phyloP scores from a whole-genome alignment of 305 asterid genomes.

The Withania somnifera region DNA sequence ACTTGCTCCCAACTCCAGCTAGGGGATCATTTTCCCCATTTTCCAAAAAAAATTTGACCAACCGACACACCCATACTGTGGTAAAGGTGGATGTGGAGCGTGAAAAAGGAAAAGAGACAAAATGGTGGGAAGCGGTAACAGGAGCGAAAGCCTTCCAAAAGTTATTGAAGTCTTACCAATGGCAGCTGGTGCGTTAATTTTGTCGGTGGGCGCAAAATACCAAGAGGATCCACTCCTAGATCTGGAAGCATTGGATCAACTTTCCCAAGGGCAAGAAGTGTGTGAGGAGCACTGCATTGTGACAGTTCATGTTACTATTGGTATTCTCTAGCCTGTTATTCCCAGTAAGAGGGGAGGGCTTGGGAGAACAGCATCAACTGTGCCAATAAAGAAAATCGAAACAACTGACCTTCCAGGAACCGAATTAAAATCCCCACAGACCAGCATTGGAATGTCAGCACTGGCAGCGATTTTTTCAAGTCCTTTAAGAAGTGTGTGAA shows the following conservation, averaged over 20 bases:
- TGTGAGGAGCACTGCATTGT: constrained; percentile 79
- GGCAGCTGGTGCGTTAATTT: constrained; percentile 78
- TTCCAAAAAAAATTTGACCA: too few species aligned
- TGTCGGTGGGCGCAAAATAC: constrained; percentile 57
- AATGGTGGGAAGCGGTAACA: not conserved
- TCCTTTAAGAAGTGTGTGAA: constrained; percentile 88
- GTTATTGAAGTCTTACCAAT: constrained; percentile 36
- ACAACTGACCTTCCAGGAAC: constrained; percentile 76
- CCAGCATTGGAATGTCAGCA: constrained; percentile 93
- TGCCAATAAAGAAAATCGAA: not conserved
- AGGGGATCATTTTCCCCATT: too few species aligned
- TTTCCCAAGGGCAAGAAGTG: constrained; percentile 94
- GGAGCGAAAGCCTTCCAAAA: not conserved
- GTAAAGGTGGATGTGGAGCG: not conserved
- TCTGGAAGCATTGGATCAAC: constrained; percentile 85
- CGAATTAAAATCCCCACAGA: constrained; percentile 94
- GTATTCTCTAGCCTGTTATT: not conserved
- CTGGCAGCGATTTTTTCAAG: constrained; percentile 93
- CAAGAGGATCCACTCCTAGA: constrained; percentile 69
- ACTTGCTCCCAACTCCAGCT: not conserved
- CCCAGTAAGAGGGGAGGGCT: not conserved
- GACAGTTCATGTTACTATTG: constrained; percentile 3
- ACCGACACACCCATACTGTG: not conserved
- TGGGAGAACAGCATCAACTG: not conserved
- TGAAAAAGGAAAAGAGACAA: not conserved